Base-by-base conservation (phyloP, 805 yeast genomes). In the Saccharomycopsis sp. region DNA sequence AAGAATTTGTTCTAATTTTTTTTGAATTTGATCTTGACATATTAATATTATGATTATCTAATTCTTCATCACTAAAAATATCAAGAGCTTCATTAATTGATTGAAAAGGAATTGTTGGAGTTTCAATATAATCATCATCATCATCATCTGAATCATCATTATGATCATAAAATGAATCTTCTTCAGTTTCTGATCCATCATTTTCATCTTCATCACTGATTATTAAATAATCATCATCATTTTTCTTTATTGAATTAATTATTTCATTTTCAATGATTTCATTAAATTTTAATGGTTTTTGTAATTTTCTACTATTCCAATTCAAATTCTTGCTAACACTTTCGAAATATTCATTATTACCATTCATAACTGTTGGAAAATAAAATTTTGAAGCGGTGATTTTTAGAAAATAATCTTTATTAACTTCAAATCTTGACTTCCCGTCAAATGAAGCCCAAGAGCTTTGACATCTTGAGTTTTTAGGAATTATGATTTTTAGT, bases 381-480 rank as follows among this genome's bases (percentile, higher is more conserved):
- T 96, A 94, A 61, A 73, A 89, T 21, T 87, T 84, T 34, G 92
- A 78, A 0, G 96, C 96, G 30, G 76, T 74, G 13, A 92, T 72
- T 0, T 87, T 74, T 26, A 92, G 83, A 52, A 84, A 87, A 56
- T 86, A 92, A 6, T 97, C 96, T 41, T 74, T 76, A 26, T 64
- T 60, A 35, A 92, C 61, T 56, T 92, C 95, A 3, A 86, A 79
- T 31, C 97, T 66, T 18, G 78, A 76, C 50, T 92, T 78, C 10
- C 98, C 98, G 60, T 92, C 98, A 56, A 92, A 92, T 1, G 96
- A 79, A 1, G 94, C 94, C 94, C 95, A 92, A 0, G 97, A 96
- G 0, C 95, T 84, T 12, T 40, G 34, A 4, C 92, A 76, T 39
- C 98, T 64, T 32, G 95, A 79, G 42, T 69, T 72, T 40, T 76